phyloP scores from a whole-genome alignment of 768 basidiomycete species.

The Termitomyces sp. region DNA sequence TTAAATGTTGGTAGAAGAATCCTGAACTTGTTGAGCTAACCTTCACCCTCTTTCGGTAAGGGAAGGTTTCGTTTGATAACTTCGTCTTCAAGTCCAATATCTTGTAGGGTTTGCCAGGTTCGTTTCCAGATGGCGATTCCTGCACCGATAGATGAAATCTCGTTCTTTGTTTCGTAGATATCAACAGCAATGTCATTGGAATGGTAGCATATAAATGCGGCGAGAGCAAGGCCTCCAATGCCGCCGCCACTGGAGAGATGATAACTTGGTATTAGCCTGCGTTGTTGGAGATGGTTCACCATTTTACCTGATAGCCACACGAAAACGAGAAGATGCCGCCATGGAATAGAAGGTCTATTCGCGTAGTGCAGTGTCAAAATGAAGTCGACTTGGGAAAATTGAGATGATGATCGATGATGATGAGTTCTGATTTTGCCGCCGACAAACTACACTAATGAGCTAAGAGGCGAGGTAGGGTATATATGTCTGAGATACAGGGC shows the following conservation, averaged over 20 bases:
- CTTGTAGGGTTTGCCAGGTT: constrained; percentile 35
- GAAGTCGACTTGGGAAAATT: no score
- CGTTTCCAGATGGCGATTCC: constrained; percentile 40
- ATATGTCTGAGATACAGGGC: no score
- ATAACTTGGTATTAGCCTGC: not conserved
- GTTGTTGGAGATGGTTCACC: not conserved
- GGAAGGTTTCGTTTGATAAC: constrained; percentile 19
- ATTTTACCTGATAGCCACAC: constrained; percentile 13
- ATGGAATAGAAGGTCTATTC: not conserved
- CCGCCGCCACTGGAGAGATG: constrained; percentile 24
- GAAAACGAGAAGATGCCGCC: constrained; percentile 6
- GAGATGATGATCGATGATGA: no score
- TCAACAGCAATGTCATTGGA: constrained; percentile 27
- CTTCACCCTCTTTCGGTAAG: constrained; percentile 24
- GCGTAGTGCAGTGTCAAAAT: no score
- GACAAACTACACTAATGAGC: no score
- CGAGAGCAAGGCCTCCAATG: constrained; percentile 37
- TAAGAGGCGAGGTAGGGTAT: no score
- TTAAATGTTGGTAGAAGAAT: not conserved
- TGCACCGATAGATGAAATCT: constrained; percentile 36
- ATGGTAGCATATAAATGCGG: constrained; percentile 31
- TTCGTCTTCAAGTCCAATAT: constrained; percentile 33
- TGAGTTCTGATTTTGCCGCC: no score
- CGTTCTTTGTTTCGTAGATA: constrained; percentile 40
- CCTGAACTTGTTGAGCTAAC: constrained; percentile 9